Evolutionary conservation across 768 basidiomycete species (phyloP).

Genomic region (Psilocybe cubensis): DNA sequence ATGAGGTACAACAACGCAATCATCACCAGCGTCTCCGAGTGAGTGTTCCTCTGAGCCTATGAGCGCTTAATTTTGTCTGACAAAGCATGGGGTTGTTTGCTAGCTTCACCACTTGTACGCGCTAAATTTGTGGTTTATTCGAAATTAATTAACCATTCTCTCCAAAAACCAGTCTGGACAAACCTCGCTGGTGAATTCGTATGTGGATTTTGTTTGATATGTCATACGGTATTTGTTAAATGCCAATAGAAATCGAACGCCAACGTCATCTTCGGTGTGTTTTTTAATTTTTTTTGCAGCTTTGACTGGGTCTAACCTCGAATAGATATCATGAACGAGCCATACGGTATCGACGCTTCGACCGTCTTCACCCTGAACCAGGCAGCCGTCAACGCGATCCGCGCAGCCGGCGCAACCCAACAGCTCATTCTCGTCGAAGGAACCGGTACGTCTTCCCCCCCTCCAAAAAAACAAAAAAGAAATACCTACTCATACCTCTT

Average conservation of each 20-base stretch:
- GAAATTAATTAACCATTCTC: background rate
- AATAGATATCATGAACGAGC: slow-evolving; percentile 62
- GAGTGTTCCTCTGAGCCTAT: slow-evolving; percentile 22
- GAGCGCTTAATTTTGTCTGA: background rate
- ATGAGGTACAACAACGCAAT: slow-evolving; percentile 58
- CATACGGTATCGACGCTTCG: slow-evolving; percentile 57
- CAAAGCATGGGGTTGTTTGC: background rate
- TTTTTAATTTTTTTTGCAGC: background rate
- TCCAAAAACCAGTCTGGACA: slow-evolving; percentile 48
- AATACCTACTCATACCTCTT: slow-evolving; percentile 11
- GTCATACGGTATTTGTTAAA: background rate
- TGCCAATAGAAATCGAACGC: slow-evolving; percentile 44
- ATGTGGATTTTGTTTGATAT: background rate
- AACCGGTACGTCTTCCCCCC: slow-evolving; percentile 14
- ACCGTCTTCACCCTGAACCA: slow-evolving; percentile 50
- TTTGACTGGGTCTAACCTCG: background rate
- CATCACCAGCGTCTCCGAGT: slow-evolving; percentile 53
- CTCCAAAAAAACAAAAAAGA: too few relatives aligned
- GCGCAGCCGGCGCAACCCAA: slow-evolving; percentile 62
- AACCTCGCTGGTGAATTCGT: slow-evolving; percentile 60
- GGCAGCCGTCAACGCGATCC: slow-evolving; percentile 68
- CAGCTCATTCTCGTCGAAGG: slow-evolving; percentile 53
- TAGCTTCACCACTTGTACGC: slow-evolving; percentile 55
- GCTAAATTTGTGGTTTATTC: too few relatives aligned
- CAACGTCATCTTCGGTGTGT: slow-evolving; percentile 57